Base-by-base conservation (phyloP, 768 basidiomycete genomes). In the Grammothele lineata region DNA sequence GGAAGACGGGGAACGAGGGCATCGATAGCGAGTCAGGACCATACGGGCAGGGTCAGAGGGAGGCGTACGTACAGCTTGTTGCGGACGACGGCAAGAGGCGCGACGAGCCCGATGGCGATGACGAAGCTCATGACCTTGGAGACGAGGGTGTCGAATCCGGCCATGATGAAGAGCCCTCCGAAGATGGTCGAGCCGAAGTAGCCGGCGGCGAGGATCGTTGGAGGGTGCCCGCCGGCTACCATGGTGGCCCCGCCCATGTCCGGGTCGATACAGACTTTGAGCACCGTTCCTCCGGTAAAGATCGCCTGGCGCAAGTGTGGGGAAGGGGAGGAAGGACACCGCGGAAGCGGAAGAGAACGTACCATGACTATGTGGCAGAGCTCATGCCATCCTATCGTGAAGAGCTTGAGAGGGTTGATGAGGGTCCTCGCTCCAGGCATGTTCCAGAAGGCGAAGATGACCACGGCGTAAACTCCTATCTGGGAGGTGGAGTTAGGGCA, bases 51-150 rank as follows among this genome's bases (percentile, higher is more conserved):
- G 40, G n/a, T 24, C 45, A 25, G 39, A 38, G 19, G 27, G 18
- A 26, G 35, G 32, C n/a, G n/a, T n/a, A 73, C 87, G 62, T 61
- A 93, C 92, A 95, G 57, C 74, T 94, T 94, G 62, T 93, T 90
- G 48, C 91, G 77, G 30, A 94, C 91, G 23, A 94, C 81, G 12
- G 83, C 79, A 38, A 95, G 72, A 1, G 93, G 93, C 24, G 85
- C 77, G n/a, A 95, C 66, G 22, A 97, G 70, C 14, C 92, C 94
- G 26, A 96, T 74, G 26, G 81, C 93, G 41, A 95, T 76, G 43
- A 94, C 83, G 58, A 94, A 92, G 68, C 92, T 93, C 65, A 92
- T 79, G 48, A 96, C 80, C 66, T 97, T 97, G 26, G 92, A 86
- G 11, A 91, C 87, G 15, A 95, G 79, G 2, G 87, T 92, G 62